Evolutionary conservation across 164 flowering plant genomes (phyloP), one percentile per base, ranked within the genome.

Genomic region (Annona squamosa): DNA sequence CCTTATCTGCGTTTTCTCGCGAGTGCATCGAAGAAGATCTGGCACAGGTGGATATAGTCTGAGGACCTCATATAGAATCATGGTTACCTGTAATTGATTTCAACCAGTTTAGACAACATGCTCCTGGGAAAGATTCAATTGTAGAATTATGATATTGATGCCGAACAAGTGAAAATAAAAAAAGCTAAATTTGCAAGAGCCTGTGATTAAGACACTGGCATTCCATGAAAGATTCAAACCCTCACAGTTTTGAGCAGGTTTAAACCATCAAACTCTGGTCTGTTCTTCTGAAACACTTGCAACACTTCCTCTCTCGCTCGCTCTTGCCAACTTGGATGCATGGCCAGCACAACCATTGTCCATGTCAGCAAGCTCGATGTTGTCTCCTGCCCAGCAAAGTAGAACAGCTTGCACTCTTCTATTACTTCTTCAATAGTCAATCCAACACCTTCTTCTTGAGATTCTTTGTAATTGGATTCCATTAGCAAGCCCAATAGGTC

Each of bases 371-470:
- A 75, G 44, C 52, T 73, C 5, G 87, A 67, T 13, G 88, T 86
- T 48, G 87, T 86, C 61, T 86, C 88, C 69, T 83, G 82, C n/a
- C 86, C 85, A 4, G 86, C 87, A 44, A 84, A 72, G 80, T 82
- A 83, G 72, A 87, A 86, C 13, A 74, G 48, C 74, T 83, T 86
- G 77, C 89, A 85, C 72, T 70, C 72, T 16, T 37, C 72, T 26
- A 70, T 52, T 16, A 70, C 63, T 2, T 70, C 72, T 17, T 70
- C 72, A 26, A 48, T 48, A 6, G 62, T 70, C 72, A 70, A 19
- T 6, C 65, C 6, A 41, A 48, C 48, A 13, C 71, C 71, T 18
- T 18, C 42, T 0, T 69, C 71, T 48, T 70, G 45, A 18, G 63
- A 48, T 17, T 70, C 63, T 56, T 48, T 52, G 5, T 5, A 7